Percentiles rank a stretch among this genome's conserved stretches.
phyloP scores from a whole-genome alignment of 2,329 filamentous ascomycete species.

The Penicillium sp. region DNA sequence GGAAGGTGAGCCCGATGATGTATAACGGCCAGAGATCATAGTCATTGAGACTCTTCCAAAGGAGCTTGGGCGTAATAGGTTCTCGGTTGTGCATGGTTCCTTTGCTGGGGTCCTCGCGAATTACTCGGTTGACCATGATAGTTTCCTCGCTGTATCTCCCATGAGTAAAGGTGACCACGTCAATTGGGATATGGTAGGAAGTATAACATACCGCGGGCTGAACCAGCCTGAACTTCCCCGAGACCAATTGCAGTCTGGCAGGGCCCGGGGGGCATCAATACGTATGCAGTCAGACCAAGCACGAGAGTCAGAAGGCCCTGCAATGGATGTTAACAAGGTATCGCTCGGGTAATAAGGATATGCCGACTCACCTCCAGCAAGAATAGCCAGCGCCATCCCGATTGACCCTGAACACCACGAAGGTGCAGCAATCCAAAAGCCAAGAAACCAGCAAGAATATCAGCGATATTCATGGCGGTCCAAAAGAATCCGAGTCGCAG shows the following conservation, averaged over 20 bases:
- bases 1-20: constrained; percentile 43
- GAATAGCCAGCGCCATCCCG: constrained; percentile 39
- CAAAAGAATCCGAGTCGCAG: constrained; percentile 36
- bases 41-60: constrained; percentile 51
- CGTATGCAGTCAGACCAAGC: constrained; percentile 33
- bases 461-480: constrained; percentile 37
- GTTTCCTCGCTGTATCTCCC: constrained; percentile 50
- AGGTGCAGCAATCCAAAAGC: constrained; percentile 41
- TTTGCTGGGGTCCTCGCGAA: constrained; percentile 52
- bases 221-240: constrained; percentile 56
- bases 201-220: constrained; percentile 45
- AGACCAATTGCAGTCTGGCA: constrained; percentile 50
- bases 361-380: constrained; percentile 32
- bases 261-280: constrained; percentile 57
- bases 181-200: not conserved
- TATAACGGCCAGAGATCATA: constrained; percentile 56
- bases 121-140: constrained; percentile 62
- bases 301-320: constrained; percentile 25
- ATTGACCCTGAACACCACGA: constrained; percentile 29
- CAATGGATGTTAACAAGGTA: constrained; percentile 24
- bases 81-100: constrained; percentile 56
- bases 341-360: not conserved
- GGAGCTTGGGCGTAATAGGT: constrained; percentile 44
- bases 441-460: constrained; percentile 44
- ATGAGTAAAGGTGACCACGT: not conserved